Percentiles rank a stretch among this genome's conserved stretches.
Evolutionary conservation across 257 asterid genomes (phyloP).

Genomic region (Salvia miltiorrhiza): DNA sequence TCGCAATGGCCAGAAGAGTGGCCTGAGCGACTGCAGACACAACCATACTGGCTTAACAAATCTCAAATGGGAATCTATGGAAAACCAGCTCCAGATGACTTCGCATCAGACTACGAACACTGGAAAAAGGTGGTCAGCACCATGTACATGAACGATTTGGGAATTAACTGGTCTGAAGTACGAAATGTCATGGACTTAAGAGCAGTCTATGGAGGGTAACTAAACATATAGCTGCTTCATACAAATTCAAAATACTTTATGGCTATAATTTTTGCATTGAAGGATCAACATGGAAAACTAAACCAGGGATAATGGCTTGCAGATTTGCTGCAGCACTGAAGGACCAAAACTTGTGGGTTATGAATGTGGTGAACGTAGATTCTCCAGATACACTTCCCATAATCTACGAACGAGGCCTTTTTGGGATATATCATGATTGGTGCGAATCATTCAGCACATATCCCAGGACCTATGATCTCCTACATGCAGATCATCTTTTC

Average conservation of each 20-base stretch:
- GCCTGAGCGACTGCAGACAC: slow-evolving; percentile 62
- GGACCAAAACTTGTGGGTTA: slow-evolving; percentile 79
- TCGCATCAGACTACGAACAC: slow-evolving; percentile 55
- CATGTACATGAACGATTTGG: slow-evolving; percentile 55
- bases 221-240: background rate
- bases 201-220: slow-evolving; percentile 92
- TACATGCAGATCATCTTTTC: slow-evolving; percentile 86
- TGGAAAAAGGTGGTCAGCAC: slow-evolving; percentile 66
- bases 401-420: slow-evolving; percentile 74
- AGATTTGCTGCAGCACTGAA: slow-evolving; percentile 87
- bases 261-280: background rate
- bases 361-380: slow-evolving; percentile 79
- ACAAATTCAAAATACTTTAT: background rate
- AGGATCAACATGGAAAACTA: slow-evolving; percentile 1
- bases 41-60: slow-evolving; percentile 76
- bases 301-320: slow-evolving; percentile 20
- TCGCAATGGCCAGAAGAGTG: slow-evolving; percentile 87
- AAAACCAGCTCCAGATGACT: slow-evolving; percentile 82
- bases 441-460: slow-evolving; percentile 93
- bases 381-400: slow-evolving; percentile 87
- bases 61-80: slow-evolving; percentile 76
- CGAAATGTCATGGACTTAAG: slow-evolving; percentile 91
- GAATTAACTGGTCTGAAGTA: slow-evolving; percentile 70
- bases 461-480: slow-evolving; percentile 80
- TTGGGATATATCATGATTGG: slow-evolving; percentile 91